Evolutionary conservation across 2,329 filamentous ascomycete species (phyloP), one percentile per base, ranked within the genome.

Genomic region (Pseudogymnoascus sp.): DNA sequence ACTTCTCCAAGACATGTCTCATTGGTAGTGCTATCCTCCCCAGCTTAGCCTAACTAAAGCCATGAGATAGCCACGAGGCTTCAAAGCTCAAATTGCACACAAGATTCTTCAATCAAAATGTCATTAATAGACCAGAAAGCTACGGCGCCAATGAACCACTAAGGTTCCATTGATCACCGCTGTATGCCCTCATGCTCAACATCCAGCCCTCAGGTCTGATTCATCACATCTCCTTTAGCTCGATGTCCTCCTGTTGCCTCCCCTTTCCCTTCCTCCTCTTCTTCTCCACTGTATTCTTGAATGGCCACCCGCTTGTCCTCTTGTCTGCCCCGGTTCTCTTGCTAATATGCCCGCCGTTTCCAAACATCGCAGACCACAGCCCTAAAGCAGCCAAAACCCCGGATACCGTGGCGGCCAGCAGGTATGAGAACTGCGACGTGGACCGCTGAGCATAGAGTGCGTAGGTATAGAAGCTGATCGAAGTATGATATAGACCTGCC

Each of bases 321-420:
- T 88, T 88, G 71, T 89, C 87, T 35, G 82, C 84, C 0, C 86
- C 86, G 1, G 85, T 88, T 74, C 79, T 84, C 70, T 82, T 80
- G 70, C 81, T 85, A 62, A 88, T 83, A 65, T 79, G 76, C 1
- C 84, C 83, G 46, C 78, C 81, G 62, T 78, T 83, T 0, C 80
- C 75, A 68, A 77, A 78, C 26, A 78, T 65, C 37, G 76, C 65
- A 65, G 74, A 85, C 86, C 86, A 90, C 26, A 86, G 68, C 3
- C 84, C 87, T 17, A 88, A 70, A 4, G 77, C 76, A 1, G 80
- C 82, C 61, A 89, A 72, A 29, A 73, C 66, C 0, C 77, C 78
- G 56, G 79, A 83, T 15, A 77, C 80, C 1, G 79, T 68, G 62
- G 82, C 77, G 0, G 82, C 84, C 6, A 86, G 68, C 0, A 77